Evolutionary conservation across 2,329 filamentous ascomycete genomes (phyloP), one percentile per base, ranked within the genome.

Genomic region (Botryotinia globosa): DNA sequence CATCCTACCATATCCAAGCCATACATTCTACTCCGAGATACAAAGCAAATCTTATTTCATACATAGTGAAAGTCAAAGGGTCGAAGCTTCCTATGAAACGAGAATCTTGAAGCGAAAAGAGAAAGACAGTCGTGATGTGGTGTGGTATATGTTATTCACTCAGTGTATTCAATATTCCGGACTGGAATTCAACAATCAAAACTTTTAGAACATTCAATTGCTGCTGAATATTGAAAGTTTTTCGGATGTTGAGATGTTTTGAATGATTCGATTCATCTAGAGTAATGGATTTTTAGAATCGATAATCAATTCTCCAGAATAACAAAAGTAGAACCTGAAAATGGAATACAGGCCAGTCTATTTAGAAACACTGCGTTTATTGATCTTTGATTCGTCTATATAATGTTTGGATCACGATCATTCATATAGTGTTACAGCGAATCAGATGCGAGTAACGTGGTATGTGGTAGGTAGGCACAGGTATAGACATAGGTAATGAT

Each of bases 131-230:
- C 4, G 14, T 1, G 25, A 16, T n/a, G 48, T 51, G 25, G 25
- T n/a, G 48, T 51, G 25, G 25, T 51, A n/a, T 51, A n/a, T 51
- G 25, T n/a, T 51, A n/a, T n/a, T 16, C 12, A 51, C 25, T 51
- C 5, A 4, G 10, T 12, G 10, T 16, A 7, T n/a, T 29, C 25
- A 29, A 54, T 7, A 16, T 14, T 8, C 14, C 2, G 14, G 3
- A 29, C 14, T 54, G 14, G 1, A 54, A 4, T 29, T 12, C 14
- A 54, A 18, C 6, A 8, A 54, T 54, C 12, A 54, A 29, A 18
- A 4, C 1, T 14, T 29, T 18, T 10, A 3, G 14, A 54, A 0
- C 14, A 16, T 8, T 18, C 51, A 54, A 29, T 18, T 29, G 0
- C 12, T 54, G 5, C 25, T 29, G 1, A 8, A 18, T n/a, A 16